Base-by-base conservation (phyloP, 2,329 filamentous ascomycete genomes). In the Fusarium sp. region DNA sequence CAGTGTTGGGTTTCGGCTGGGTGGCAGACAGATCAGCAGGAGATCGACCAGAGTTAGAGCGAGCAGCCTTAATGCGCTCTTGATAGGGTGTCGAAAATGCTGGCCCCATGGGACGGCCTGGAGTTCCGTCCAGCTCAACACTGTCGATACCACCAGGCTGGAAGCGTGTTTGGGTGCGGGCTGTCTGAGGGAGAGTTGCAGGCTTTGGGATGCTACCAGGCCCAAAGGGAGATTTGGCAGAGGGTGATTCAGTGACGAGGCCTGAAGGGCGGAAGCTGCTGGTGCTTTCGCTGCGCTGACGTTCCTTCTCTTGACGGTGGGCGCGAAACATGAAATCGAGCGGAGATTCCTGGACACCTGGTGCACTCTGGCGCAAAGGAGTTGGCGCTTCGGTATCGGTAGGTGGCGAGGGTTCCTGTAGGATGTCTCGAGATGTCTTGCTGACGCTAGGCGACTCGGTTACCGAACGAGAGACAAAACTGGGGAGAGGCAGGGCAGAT, bases 241-340 rank as follows among this genome's bases (percentile, higher is more conserved):
- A 84, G n/a, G 89, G 89, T n/a, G 88, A 90, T 66, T 87, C 86
- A 9, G 87, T 85, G 15, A 83, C 81, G 13, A 82, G 78, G 38
- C 81, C 78, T 26, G 75, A 74, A 75, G 84, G 66, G 77, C 83
- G 75, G 76, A 87, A 72, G 60, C 86, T 85, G 58, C 84, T 82
- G 22, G 87, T 85, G 74, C 87, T 90, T 26, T 86, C 86, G 66
- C 87, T 87, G 32, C 86, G 86, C 51, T 87, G 88, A 68, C 88
- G 87, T 60, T 91, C 91, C 79, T 91, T 93, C 81, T 96, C 93
- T 69, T 93, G 92, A 56, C 93, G 90, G 76, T 98, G 93, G 39
- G 94, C 95, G 70, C 92, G 92, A 85, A 98, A 98, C 80, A 98
- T 92, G 72, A 97, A 89, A 78, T 98, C 95, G 9, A 98, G 86